Percentiles rank a stretch among this genome's conserved stretches.
Evolutionary conservation across 2,329 filamentous ascomycete genomes (phyloP).

Genomic region (Hypoxylon sp.): DNA sequence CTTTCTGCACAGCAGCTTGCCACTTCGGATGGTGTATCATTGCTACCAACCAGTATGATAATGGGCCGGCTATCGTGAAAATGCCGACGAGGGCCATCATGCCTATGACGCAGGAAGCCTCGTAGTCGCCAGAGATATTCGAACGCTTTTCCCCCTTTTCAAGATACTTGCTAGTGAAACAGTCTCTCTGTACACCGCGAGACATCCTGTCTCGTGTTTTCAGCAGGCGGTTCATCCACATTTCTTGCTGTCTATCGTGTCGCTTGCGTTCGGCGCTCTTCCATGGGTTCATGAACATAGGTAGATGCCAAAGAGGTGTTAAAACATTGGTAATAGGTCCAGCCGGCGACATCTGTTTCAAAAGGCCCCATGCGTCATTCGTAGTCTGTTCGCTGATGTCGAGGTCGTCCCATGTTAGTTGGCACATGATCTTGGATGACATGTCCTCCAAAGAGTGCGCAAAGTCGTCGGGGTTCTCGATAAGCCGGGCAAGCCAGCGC

Average conservation of each 20-base stretch:
- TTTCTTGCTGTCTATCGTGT: constrained; percentile 66
- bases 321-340: constrained; percentile 71
- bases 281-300: constrained; percentile 66
- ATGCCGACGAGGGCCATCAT: constrained; percentile 59
- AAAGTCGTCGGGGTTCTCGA: constrained; percentile 67
- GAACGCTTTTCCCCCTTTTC: constrained; percentile 55
- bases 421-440: constrained; percentile 70
- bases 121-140: constrained; percentile 53
- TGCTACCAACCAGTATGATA: constrained; percentile 58
- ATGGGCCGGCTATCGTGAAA: constrained; percentile 56
- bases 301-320: constrained; percentile 68
- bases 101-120: constrained; percentile 55
- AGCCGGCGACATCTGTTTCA: constrained; percentile 71
- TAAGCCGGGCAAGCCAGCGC: constrained; percentile 65
- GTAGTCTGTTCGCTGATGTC: constrained; percentile 62
- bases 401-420: constrained; percentile 68
- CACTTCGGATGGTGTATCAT: constrained; percentile 66
- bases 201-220: constrained; percentile 58
- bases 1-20: constrained; percentile 61
- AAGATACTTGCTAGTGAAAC: constrained; percentile 60
- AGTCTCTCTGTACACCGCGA: constrained; percentile 58
- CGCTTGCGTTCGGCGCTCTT: constrained; percentile 66
- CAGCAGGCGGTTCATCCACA: constrained; percentile 65
- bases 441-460: constrained; percentile 67
- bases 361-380: constrained; percentile 68